Evolutionary conservation across 2,329 filamentous ascomycete species (phyloP).

Genomic region (Xylaria digitata): DNA sequence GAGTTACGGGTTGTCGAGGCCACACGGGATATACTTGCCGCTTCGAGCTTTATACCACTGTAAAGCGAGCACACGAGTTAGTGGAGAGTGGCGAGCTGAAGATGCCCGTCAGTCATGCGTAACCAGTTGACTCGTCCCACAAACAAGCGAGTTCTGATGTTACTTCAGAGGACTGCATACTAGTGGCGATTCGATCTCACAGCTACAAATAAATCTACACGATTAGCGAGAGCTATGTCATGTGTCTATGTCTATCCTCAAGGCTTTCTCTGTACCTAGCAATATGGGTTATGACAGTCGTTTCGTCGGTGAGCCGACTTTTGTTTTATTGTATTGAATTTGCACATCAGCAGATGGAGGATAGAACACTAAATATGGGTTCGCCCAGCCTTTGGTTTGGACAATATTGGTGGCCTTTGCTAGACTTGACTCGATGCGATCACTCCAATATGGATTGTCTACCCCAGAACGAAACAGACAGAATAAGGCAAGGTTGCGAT

Average conservation of each 20-base stretch:
- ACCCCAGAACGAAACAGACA: constrained; percentile 9
- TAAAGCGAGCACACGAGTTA: constrained; percentile 6
- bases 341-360: background rate
- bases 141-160: background rate
- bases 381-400: background rate
- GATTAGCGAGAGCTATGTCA: too few species aligned
- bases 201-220: too few species aligned
- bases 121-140: constrained; percentile 17
- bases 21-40: constrained; percentile 21
- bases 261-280: too few species aligned
- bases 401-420: constrained; percentile 15
- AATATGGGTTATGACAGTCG: too few species aligned
- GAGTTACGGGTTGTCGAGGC: background rate
- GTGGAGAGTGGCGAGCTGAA: constrained; percentile 24
- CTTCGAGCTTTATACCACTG: constrained; percentile 20
- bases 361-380: background rate
- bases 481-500: constrained; percentile 17
- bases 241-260: too few species aligned
- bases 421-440: constrained; percentile 23
- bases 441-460: constrained; percentile 20
- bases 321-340: background rate
- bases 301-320: too few species aligned
- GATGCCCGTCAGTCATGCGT: constrained; percentile 16
- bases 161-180: background rate
- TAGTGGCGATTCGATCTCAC: constrained; percentile 9